Conservation (phyloP, 2,329 filamentous ascomycete genomes). For the Blumeriella jaapii region DNA sequence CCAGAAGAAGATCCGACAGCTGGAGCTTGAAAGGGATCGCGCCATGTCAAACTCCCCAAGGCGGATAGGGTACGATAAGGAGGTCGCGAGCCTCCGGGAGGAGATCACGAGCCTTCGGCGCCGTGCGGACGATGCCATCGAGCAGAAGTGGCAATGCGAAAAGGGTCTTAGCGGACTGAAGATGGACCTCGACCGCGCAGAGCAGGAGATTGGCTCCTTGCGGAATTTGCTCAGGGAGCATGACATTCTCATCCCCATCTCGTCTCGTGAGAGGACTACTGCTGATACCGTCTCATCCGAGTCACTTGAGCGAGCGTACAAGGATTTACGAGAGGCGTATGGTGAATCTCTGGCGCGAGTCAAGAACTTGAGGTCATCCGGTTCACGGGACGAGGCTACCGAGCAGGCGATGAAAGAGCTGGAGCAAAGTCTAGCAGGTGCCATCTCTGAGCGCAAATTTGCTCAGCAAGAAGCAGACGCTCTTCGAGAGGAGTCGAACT, state of each 20-base stretch:
- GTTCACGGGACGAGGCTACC: slow-evolving; percentile 45
- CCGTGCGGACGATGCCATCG: slow-evolving; percentile 83
- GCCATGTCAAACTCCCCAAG: slow-evolving; percentile 58
- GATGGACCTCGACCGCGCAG: slow-evolving; percentile 92
- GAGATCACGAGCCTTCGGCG: slow-evolving; percentile 78
- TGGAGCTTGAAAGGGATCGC: slow-evolving; percentile 70
- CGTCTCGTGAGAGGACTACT: slow-evolving; percentile 35
- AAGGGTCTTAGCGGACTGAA: slow-evolving; percentile 80
- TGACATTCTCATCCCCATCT: slow-evolving; percentile 62
- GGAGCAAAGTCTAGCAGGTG: slow-evolving; percentile 55
- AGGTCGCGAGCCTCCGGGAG: slow-evolving; percentile 66
- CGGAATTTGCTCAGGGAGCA: slow-evolving; percentile 68
- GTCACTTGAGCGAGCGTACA: slow-evolving; percentile 62
- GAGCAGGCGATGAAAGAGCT: slow-evolving; percentile 51
- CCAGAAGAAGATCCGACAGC: slow-evolving; percentile 62
- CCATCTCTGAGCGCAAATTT: slow-evolving; percentile 61
- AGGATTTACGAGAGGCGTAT: slow-evolving; percentile 64
- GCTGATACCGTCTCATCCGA: slow-evolving; percentile 49
- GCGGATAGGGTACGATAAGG: slow-evolving; percentile 70
- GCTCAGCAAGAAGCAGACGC: slow-evolving; percentile 52
- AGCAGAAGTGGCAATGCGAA: slow-evolving; percentile 94
- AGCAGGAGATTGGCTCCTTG: slow-evolving; percentile 83
- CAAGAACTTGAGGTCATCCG: slow-evolving; percentile 46
- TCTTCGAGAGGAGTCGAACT: slow-evolving; percentile 50
- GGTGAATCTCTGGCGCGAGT: slow-evolving; percentile 54